These are phyloP conservation scores for Acanthamoeba triangularis DNA, from an alignment of 208 protist genomes.

Conservation along the genomic window DNA sequence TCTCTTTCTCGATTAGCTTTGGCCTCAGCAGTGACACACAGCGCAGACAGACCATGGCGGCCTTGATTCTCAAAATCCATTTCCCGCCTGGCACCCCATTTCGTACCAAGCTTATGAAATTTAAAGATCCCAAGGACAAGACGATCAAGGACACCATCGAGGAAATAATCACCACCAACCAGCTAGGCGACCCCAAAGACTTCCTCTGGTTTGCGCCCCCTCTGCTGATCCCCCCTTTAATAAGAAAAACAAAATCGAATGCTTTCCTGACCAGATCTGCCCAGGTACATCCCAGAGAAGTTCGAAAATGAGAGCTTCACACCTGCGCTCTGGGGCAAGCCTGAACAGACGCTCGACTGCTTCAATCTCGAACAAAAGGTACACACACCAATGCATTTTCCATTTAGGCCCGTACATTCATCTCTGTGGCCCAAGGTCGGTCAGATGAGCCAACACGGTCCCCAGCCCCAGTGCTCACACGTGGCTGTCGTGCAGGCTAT, in stretches of 20 bases:
- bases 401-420: neutral
- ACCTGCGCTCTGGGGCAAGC: neutral
- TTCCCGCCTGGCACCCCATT: neutral
- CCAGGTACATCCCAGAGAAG: neutral
- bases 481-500: neutral
- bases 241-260: neutral
- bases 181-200: neutral
- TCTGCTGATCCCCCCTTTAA: neutral
- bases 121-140: neutral
- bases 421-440: neutral
- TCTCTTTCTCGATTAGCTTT: too few species aligned
- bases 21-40: neutral
- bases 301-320: neutral
- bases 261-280: too few species aligned
- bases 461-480: neutral
- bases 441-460: neutral
- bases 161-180: neutral
- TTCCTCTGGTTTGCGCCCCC: neutral
- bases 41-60: neutral
- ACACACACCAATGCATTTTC: neutral
- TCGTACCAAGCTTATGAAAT: conserved; percentile 19
- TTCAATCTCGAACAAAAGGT: conserved; percentile 10
- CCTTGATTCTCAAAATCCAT: conserved; percentile 23
- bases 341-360: neutral
- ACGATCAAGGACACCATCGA: conserved; percentile 18